These are phyloP conservation scores for Bruguiera gymnorhiza DNA, from an alignment of 345 rosid genomes.

Conservation along the genomic window DNA sequence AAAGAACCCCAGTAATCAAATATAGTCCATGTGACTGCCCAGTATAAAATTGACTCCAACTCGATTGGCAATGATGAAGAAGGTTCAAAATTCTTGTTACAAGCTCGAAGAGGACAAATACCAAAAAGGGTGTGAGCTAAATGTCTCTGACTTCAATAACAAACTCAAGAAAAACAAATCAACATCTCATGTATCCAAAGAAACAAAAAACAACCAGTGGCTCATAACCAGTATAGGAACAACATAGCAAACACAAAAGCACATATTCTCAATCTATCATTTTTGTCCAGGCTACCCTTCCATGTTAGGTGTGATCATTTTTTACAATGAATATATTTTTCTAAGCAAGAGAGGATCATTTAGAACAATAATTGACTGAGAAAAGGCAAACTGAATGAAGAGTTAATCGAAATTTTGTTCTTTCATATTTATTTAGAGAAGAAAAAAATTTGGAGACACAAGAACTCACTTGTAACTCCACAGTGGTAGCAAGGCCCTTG, in stretches of 20 bases:
- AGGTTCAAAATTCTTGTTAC: constrained; percentile 21
- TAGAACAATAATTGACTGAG: constrained; percentile 6
- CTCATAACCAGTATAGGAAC: constrained; percentile 26
- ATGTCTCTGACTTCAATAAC: constrained; percentile 15
- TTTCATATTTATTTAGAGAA: neutral
- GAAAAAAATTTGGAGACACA: constrained; percentile 45
- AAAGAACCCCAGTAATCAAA: constrained; percentile 13
- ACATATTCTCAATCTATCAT: constrained; percentile 18
- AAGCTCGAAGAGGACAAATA: constrained; percentile 21
- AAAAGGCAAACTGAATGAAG: constrained; percentile 6
- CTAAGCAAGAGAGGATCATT: constrained; percentile 11
- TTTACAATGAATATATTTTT: constrained; percentile 16
- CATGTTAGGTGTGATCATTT: constrained; percentile 21
- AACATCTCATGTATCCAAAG: constrained; percentile 14
- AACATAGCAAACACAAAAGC: constrained; percentile 24
- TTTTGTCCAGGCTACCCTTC: constrained; percentile 19
- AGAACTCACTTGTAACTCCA: constrained; percentile 98
- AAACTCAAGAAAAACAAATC: constrained; percentile 16
- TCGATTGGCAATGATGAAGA: constrained; percentile 15
- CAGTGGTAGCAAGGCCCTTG: constrained; percentile 98
- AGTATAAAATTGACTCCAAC: constrained; percentile 18
- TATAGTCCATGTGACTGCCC: constrained; percentile 18
- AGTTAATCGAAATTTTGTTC: constrained; percentile 7
- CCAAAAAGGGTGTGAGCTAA: constrained; percentile 5
- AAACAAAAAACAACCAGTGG: constrained; percentile 9